phyloP scores from a whole-genome alignment of 1,284 basidiomycete genomes.

The Rhodotorula mucilaginosa region DNA sequence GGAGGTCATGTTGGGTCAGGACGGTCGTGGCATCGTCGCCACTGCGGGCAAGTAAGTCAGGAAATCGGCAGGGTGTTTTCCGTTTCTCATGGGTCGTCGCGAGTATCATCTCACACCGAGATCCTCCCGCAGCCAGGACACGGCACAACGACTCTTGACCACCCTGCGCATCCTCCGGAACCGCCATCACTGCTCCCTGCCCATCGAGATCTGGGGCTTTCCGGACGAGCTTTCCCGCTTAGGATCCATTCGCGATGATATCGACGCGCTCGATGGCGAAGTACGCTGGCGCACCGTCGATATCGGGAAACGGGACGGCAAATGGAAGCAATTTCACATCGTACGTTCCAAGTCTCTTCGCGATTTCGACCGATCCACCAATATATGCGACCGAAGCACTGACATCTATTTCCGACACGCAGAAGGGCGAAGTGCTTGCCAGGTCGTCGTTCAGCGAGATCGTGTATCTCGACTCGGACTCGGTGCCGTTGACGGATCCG shows the following conservation, averaged over 20 bases:
- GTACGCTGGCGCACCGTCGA: conserved; percentile 23
- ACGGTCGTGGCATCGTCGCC: conserved; percentile 36
- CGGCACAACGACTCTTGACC: conserved; percentile 3
- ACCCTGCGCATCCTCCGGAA: conserved; percentile 14
- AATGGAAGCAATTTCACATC: conserved; percentile 51
- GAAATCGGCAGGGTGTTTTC: background rate
- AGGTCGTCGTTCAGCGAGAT: conserved; percentile 52
- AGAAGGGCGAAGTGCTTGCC: conserved; percentile 53
- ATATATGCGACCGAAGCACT: too few relatives aligned
- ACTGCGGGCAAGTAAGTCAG: conserved; percentile 18
- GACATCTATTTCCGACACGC: too few relatives aligned
- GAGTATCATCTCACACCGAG: background rate
- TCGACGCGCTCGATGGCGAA: conserved; percentile 13
- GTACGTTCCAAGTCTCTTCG: conserved; percentile 28
- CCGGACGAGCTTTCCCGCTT: conserved; percentile 1
- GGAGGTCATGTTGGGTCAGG: conserved; percentile 42
- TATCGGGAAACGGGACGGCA: background rate
- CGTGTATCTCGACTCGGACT: conserved; percentile 53
- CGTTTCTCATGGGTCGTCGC: background rate
- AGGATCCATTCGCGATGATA: background rate
- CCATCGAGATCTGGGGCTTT: conserved; percentile 20
- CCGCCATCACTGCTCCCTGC: conserved; percentile 8
- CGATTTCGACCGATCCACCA: background rate
- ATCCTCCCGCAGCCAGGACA: conserved; percentile 7
- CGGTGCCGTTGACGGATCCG: conserved; percentile 51